Base-by-base conservation (phyloP, 208 protist species). In the Wallacemonas sp. region DNA sequence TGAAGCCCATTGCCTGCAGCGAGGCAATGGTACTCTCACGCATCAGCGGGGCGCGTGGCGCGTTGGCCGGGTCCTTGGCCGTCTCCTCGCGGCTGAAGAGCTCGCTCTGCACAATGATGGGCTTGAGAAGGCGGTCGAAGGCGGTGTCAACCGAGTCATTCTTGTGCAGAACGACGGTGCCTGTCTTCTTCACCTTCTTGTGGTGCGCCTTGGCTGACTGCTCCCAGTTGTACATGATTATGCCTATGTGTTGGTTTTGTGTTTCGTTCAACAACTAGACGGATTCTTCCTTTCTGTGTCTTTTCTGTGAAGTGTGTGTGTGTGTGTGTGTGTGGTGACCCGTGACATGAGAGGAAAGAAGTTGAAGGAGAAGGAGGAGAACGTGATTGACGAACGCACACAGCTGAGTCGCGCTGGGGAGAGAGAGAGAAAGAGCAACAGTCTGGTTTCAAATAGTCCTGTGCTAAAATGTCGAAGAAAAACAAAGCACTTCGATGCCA, bases 131-230 rank as follows among this genome's bases (percentile, higher is more conserved):
- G 8, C 81, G 81, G 26, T 90, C 85, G 54, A 94, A 93, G 16
- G 72, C 39, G 14, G 64, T 61, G 64, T 96, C 91, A 43, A 94
- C 74, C 14, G 49, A 26, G 4, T 83, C 82, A 61, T 94, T 79
- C 27, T 61, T 38, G 76, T 94, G 87, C n/a, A 96, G 71, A 16
- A 96, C 91, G 16, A 96, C 88, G 3, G 83, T 94, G 36, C 91
- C 91, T 9, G 87, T 92, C 70, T 88, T 90, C 64, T 94, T 94
- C 14, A 76, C 72, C 70, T 93, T 92, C 60, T 74, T 79, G 52
- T 72, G 80, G 16, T 87, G 70, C 41, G 70, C 63, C 32, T 61
- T 57, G 56, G 68, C 74, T 5, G 78, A 66, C 47, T 67, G 84
- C 48, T 96, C 90, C 90, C 90, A 96, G 64, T 80, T 90, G 69